Conservation (phyloP, 257 asterid genomes). For the Jacaranda copaia region DNA sequence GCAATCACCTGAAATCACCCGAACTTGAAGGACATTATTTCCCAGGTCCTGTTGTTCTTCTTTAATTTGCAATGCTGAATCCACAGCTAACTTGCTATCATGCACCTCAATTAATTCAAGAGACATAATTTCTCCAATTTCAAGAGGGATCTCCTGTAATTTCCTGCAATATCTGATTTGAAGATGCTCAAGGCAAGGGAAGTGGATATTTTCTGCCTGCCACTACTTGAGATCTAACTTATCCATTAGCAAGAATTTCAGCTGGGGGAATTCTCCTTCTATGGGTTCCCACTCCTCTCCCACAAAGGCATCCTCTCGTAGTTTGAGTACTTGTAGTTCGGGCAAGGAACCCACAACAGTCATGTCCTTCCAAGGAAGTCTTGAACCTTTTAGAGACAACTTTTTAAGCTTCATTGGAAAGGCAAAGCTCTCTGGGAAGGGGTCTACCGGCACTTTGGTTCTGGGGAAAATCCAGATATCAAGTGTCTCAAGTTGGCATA, state of each 20-base stretch:
- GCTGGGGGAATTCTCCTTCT: not conserved
- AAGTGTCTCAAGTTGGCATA: not conserved
- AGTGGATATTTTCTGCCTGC: too few relatives aligned
- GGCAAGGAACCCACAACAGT: constrained; percentile 8
- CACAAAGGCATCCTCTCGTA: not conserved
- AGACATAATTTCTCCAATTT: not conserved
- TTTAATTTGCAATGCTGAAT: not conserved
- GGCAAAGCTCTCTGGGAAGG: not conserved
- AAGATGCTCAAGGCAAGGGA: too few relatives aligned
- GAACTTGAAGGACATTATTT: constrained; percentile 12
- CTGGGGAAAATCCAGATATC: not conserved
- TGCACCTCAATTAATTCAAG: not conserved
- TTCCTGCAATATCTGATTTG: too few relatives aligned
- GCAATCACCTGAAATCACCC: too few relatives aligned
- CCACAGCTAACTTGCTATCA: not conserved
- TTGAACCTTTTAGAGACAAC: not conserved
- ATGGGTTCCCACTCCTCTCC: not conserved
- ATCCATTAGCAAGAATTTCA: not conserved
- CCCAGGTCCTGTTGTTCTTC: not conserved
- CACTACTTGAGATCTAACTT: too few relatives aligned
- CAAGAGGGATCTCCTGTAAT: too few relatives aligned
- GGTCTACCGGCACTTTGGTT: not conserved
- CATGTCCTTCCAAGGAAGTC: not conserved
- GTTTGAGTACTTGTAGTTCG: constrained; percentile 5
- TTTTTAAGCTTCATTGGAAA: not conserved